A percentile compares a stretch with the other conserved stretches of the same genome.
These are phyloP conservation scores for Cyberlindnera euphorbiiphila DNA, from an alignment of 805 yeast genomes.

Conservation along the genomic window DNA sequence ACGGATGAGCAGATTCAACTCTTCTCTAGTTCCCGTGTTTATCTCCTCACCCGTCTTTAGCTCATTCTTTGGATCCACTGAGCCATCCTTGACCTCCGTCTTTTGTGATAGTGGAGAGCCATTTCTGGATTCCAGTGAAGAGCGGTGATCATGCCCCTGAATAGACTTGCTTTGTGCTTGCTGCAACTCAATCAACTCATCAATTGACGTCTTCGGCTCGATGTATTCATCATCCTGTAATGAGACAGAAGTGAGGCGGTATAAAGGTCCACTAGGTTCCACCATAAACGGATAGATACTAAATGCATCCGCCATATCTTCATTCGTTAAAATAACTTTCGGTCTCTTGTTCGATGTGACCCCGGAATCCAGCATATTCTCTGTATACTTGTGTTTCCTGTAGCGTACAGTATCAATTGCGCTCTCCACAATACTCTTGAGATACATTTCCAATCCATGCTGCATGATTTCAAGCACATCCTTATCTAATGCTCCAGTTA, in stretches of 20 bases:
- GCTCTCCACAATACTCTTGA: conserved; percentile 69
- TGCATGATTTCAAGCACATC: conserved; percentile 72
- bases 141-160: conserved; percentile 9
- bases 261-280: conserved; percentile 62
- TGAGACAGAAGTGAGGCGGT: conserved; percentile 44
- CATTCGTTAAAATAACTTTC: conserved; percentile 50
- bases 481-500: conserved; percentile 75
- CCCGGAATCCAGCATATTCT: conserved; percentile 19
- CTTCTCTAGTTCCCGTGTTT: conserved; percentile 60
- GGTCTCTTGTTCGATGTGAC: conserved; percentile 9
- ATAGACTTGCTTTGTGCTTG: neutral
- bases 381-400: conserved; percentile 44
- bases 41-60: conserved; percentile 2
- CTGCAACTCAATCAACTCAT: conserved; percentile 14
- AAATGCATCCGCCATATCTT: conserved; percentile 63
- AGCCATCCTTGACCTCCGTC: conserved; percentile 7
- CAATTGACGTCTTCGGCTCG: conserved; percentile 24
- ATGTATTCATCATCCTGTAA: conserved; percentile 47
- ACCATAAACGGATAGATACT: conserved; percentile 61
- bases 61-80: neutral
- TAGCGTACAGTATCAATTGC: conserved; percentile 69
- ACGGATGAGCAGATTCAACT: conserved; percentile 66
- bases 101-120: conserved; percentile 13
- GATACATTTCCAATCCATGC: conserved; percentile 78
- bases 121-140: neutral